Conservation (phyloP, 2,329 filamentous ascomycete species). For the Stachybotrys elegans region DNA sequence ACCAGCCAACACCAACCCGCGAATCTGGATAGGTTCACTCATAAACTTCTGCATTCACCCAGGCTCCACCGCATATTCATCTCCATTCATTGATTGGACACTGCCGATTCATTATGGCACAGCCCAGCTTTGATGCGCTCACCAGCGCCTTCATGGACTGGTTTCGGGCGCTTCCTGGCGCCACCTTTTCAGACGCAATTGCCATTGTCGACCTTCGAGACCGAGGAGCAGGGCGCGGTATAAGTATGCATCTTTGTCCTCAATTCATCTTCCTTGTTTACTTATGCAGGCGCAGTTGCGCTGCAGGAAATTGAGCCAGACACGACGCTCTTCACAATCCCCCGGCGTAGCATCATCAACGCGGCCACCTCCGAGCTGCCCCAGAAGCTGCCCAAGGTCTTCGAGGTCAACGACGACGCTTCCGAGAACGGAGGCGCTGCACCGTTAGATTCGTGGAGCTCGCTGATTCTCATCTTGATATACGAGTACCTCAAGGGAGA, state of each 20-base stretch:
- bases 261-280: too few relatives aligned
- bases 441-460: constrained; percentile 49
- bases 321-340: constrained; percentile 76
- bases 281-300: constrained; percentile 68
- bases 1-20: too few relatives aligned
- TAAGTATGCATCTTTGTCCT: constrained; percentile 42
- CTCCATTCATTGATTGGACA: too few relatives aligned
- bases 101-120: too few relatives aligned
- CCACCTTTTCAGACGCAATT: constrained; percentile 48
- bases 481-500: constrained; percentile 62
- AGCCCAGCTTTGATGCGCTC: too few relatives aligned
- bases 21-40: too few relatives aligned
- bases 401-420: constrained; percentile 32
- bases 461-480: constrained; percentile 71
- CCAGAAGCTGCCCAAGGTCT: constrained; percentile 48
- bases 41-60: too few relatives aligned
- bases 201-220: constrained; percentile 46
- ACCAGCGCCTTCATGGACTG: too few relatives aligned
- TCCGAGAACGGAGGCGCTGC: constrained; percentile 31
- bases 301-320: constrained; percentile 64
- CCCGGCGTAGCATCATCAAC: constrained; percentile 65
- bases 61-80: too few relatives aligned
- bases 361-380: constrained; percentile 66
- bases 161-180: constrained; percentile 48
- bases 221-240: constrained; percentile 49